Percentiles rank a stretch among this genome's conserved stretches.
Evolutionary conservation across 1,284 basidiomycete species (phyloP).

Genomic region (Apiotrichum domesticum): DNA sequence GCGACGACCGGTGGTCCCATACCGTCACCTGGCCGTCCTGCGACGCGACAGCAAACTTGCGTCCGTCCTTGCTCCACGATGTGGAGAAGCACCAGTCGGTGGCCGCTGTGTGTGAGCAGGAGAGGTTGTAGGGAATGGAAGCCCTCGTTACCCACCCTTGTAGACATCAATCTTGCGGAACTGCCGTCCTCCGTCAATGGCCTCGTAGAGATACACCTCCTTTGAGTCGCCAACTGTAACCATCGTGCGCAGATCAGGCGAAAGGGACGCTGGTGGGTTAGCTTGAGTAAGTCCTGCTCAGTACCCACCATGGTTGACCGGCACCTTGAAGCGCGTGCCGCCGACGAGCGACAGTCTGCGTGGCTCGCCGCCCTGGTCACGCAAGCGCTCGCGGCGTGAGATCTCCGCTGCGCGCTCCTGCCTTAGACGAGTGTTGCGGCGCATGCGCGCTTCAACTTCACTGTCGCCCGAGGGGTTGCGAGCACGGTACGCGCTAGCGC

Average conservation of each 20-base stretch:
- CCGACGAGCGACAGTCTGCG: slow-evolving; percentile 35
- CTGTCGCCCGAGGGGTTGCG: slow-evolving; percentile 9
- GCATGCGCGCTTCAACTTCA: not conserved
- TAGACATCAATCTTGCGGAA: slow-evolving; percentile 42
- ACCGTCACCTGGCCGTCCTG: slow-evolving; percentile 48
- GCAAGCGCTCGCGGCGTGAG: slow-evolving; percentile 1
- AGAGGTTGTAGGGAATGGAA: not conserved
- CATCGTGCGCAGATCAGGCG: slow-evolving; percentile 44
- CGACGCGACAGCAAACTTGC: slow-evolving; percentile 46
- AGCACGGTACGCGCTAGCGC: slow-evolving; percentile 7
- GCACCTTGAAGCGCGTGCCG: slow-evolving; percentile 35
- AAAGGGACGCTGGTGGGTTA: slow-evolving; percentile 34
- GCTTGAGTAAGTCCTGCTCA: not conserved
- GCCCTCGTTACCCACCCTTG: slow-evolving; percentile 23
- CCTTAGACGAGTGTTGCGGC: not conserved
- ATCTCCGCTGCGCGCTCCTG: slow-evolving; percentile 7
- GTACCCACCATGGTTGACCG: slow-evolving; percentile 45
- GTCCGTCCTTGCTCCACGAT: slow-evolving; percentile 45
- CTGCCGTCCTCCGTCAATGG: slow-evolving; percentile 40
- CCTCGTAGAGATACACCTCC: slow-evolving; percentile 44
- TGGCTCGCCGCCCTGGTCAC: not conserved
- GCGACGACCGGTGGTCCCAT: slow-evolving; percentile 46
- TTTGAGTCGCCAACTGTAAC: slow-evolving; percentile 46
- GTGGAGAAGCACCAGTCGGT: slow-evolving; percentile 44
- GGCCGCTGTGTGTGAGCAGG: slow-evolving; percentile 20